phyloP scores from a whole-genome alignment of 2,329 filamentous ascomycete genomes.

The Simplicillium sp. region DNA sequence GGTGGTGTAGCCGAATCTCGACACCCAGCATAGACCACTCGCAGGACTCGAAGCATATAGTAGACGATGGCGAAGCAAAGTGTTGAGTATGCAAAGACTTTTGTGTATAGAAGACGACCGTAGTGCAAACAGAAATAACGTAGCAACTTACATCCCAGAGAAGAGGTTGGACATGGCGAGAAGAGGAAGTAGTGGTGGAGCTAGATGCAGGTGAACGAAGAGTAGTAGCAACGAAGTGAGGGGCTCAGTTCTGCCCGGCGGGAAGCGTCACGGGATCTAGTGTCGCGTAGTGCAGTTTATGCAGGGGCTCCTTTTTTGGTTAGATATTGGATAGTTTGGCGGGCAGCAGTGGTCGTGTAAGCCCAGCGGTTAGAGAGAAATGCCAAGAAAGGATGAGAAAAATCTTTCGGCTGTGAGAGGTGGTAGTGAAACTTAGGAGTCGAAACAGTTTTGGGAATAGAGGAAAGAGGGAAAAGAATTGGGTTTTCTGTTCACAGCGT shows the following conservation, averaged over 20 bases:
- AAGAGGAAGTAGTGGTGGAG: slow-evolving; percentile 5
- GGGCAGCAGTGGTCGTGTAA: too few species aligned
- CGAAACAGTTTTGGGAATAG: too few species aligned
- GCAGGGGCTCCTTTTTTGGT: too few species aligned
- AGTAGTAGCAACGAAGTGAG: slow-evolving; percentile 7
- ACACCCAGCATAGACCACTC: not conserved
- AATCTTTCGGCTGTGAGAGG: too few species aligned
- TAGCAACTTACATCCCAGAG: slow-evolving; percentile 7
- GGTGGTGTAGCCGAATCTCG: slow-evolving; percentile 3
- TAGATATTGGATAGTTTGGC: too few species aligned
- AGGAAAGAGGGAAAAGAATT: too few species aligned
- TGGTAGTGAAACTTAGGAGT: too few species aligned
- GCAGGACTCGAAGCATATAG: not conserved
- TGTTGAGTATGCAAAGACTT: too few species aligned
- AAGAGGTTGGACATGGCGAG: slow-evolving; percentile 9
- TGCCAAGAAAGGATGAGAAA: too few species aligned
- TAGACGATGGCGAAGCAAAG: not conserved
- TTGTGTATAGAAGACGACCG: too few species aligned
- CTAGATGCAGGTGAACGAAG: slow-evolving; percentile 3
- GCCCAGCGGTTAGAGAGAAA: too few species aligned
- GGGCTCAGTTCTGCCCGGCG: slow-evolving; percentile 4
- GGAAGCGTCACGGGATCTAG: slow-evolving; percentile 8
- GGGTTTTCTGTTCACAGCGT: too few species aligned
- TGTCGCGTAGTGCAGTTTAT: not conserved
- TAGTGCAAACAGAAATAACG: not conserved